Evolutionary conservation across 331 rosid species (phyloP), one percentile per base, ranked within the genome.

Genomic region (Telfairia occidentalis): DNA sequence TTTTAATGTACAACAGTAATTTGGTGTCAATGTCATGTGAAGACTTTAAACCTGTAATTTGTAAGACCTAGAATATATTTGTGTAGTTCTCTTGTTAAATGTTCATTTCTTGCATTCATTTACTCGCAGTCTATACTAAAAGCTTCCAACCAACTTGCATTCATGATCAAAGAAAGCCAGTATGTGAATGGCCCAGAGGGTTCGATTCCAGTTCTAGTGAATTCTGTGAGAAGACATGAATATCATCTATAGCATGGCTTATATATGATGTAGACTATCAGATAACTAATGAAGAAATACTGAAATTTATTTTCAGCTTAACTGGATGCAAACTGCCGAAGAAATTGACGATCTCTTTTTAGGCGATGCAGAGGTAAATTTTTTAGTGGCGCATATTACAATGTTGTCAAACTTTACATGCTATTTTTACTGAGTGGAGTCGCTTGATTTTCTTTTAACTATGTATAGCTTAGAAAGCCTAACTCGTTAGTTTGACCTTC

Each of bases 291-390:
- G 49, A 59, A 45, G 73, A 18, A 66, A 80, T 43, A 12, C 66
- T 13, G 7, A 18, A 79, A 50, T 35, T 50, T 72, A 46, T 76
- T 85, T 85, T 52, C 82, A 90, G 98, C 82, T 87, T 58, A 87
- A 87, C 85, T 90, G 96, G 98, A 35, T 92, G 87, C 85, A 77
- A 71, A 81, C 86, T 63, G 98, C 98, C 16, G 98, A 92, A 84
- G 92, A 88, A 86, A 86, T 92, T 73, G 98, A 92, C 34, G 98
- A 92, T 76, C 78, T 89, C 76, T 92, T 87, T 84, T 78, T 90
- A 75, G 98, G 95, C 12, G 98, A 92, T 77, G 97, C 97, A 0
- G 96, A 92, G 96, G 97, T 92, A 78, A 48, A 78, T 42, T 73
- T 34, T 19, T 34, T 43, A 61, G 50, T 15, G 63, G 13, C 23